These are phyloP conservation scores for Fraxinus platypoda DNA, from an alignment of 305 asterid genomes.

Conservation along the genomic window DNA sequence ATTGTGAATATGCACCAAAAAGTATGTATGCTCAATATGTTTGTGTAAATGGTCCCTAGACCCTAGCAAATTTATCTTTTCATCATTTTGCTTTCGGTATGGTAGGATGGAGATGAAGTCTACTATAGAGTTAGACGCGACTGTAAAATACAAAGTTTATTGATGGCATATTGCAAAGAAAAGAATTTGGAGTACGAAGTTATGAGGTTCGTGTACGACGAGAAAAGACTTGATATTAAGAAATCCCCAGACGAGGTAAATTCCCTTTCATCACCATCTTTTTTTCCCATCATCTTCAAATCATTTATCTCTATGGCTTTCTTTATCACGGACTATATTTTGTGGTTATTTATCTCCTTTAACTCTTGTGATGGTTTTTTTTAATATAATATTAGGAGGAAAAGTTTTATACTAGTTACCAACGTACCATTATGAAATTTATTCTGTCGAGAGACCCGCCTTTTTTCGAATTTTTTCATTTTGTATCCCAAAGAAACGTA, in stretches of 20 bases:
- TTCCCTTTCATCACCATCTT: neutral
- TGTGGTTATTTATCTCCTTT: neutral
- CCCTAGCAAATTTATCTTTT: neutral
- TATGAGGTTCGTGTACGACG: neutral
- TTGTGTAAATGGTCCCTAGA: neutral
- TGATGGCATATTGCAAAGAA: neutral
- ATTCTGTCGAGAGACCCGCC: neutral
- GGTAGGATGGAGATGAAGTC: neutral
- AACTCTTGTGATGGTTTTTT: neutral
- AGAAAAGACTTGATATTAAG: neutral
- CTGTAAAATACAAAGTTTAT: neutral
- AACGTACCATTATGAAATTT: neutral
- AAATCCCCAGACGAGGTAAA: constrained; percentile 7
- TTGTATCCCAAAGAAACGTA: neutral
- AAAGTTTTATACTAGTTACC: neutral
- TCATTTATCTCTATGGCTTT: neutral
- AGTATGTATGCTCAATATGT: neutral
- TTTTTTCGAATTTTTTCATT: neutral
- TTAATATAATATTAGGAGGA: neutral
- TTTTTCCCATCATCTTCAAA: neutral
- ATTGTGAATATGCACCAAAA: neutral
- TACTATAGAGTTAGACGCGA: neutral
- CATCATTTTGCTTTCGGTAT: neutral
- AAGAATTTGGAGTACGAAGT: neutral
- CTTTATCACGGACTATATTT: neutral